Conservation (phyloP, 345 rosid genomes). For the Bretschneidera sinensis region DNA sequence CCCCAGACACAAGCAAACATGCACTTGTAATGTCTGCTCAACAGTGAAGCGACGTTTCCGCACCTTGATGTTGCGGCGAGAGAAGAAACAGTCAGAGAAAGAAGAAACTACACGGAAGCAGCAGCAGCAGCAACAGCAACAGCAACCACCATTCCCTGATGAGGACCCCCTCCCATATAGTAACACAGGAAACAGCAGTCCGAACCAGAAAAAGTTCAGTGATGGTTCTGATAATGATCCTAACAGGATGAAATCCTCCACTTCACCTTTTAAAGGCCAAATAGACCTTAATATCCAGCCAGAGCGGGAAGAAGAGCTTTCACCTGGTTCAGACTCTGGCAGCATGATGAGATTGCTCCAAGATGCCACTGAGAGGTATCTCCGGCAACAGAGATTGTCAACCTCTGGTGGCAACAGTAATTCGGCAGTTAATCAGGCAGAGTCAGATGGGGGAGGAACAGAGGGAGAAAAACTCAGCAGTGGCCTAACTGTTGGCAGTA, state of each 20-base stretch:
- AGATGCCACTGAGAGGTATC: constrained; percentile 34
- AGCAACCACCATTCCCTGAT: constrained; percentile 25
- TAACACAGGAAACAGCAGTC: constrained; percentile 42
- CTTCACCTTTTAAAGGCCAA: constrained; percentile 62
- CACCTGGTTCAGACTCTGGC: constrained; percentile 50
- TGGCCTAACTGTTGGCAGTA: constrained; percentile 8
- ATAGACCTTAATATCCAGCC: constrained; percentile 93
- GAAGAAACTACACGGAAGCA: constrained; percentile 46
- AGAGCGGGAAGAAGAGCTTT: constrained; percentile 73
- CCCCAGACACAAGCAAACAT: constrained; percentile 75
- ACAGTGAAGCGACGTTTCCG: constrained; percentile 74
- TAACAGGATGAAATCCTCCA: constrained; percentile 36
- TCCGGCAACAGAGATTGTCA: constrained; percentile 31
- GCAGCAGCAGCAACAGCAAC: constrained; percentile 22
- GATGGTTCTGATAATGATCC: constrained; percentile 48
- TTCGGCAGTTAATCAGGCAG: constrained; percentile 18
- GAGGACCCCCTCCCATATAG: constrained; percentile 38
- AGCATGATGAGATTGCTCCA: constrained; percentile 37
- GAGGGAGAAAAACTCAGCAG: constrained; percentile 18
- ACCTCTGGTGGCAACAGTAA: constrained; percentile 23
- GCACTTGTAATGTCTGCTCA: constrained; percentile 73
- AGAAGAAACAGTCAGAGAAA: constrained; percentile 62
- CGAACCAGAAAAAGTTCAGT: constrained; percentile 32
- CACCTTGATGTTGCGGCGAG: constrained; percentile 62
- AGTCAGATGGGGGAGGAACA: constrained; percentile 4